phyloP scores from a whole-genome alignment of 1,139 yeast genomes.

The Diutina neorugosa region DNA sequence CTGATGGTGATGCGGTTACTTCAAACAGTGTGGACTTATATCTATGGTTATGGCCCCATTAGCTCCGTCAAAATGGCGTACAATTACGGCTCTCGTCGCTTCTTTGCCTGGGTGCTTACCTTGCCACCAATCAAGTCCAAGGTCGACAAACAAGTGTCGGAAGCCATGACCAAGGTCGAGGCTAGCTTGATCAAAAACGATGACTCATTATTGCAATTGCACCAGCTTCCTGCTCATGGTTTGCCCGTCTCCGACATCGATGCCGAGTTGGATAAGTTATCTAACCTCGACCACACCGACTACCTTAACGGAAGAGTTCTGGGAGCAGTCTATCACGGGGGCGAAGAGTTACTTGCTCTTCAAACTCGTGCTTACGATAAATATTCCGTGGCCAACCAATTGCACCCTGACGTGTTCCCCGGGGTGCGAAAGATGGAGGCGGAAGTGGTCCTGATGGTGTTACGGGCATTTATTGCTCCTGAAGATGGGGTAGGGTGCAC shows the following conservation, averaged over 20 bases:
- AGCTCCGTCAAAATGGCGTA: neutral
- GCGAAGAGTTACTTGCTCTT: conserved; percentile 53
- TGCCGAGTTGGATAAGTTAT: conserved; percentile 34
- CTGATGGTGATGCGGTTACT: neutral
- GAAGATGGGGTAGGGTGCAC: conserved; percentile 78
- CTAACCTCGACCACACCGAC: conserved; percentile 43
- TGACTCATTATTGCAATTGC: conserved; percentile 32
- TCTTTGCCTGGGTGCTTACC: conserved; percentile 6
- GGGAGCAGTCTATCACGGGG: conserved; percentile 97
- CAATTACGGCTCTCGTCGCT: conserved; percentile 1
- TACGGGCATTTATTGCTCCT: conserved; percentile 63
- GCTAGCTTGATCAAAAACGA: conserved; percentile 41
- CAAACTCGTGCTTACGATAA: conserved; percentile 69
- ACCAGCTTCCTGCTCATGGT: conserved; percentile 46
- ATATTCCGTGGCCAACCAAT: conserved; percentile 81
- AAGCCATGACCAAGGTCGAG: conserved; percentile 40
- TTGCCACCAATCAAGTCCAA: conserved; percentile 45
- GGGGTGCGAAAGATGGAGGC: conserved; percentile 95
- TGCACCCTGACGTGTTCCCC: conserved; percentile 96
- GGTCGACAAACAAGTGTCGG: conserved; percentile 47
- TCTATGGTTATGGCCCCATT: conserved; percentile 2
- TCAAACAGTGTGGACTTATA: neutral
- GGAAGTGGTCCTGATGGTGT: conserved; percentile 87
- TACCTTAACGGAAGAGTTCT: conserved; percentile 82
- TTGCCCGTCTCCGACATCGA: conserved; percentile 31